These are phyloP conservation scores for Phytophthora colocasiae DNA, from an alignment of 352 stramenopile species.

Conservation along the genomic window DNA sequence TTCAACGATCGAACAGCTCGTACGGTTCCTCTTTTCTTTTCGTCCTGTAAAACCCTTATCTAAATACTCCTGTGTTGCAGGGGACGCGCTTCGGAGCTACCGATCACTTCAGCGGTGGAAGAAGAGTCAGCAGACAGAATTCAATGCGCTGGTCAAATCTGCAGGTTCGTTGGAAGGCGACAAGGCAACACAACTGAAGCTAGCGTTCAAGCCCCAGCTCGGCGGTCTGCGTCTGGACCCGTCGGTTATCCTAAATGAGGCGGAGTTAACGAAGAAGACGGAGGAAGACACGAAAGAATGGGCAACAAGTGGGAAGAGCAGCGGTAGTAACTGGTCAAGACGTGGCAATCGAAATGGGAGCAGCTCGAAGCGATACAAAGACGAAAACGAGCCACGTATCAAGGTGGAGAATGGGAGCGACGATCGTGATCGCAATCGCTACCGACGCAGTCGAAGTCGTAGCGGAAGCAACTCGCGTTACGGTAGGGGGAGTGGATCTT, in stretches of 20 bases:
- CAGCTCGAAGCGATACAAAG: slow-evolving; percentile 24
- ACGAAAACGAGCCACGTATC: slow-evolving; percentile 37
- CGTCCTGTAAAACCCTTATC: not conserved
- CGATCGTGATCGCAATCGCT: slow-evolving; percentile 28
- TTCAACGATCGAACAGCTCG: slow-evolving; percentile 76
- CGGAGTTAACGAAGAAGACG: slow-evolving; percentile 74
- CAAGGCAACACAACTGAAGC: slow-evolving; percentile 44
- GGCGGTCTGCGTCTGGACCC: slow-evolving; percentile 73
- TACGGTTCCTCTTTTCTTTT: slow-evolving; percentile 30
- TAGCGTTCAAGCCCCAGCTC: slow-evolving; percentile 62
- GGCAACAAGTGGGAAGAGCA: slow-evolving; percentile 35
- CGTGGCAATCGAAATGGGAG: slow-evolving; percentile 21
- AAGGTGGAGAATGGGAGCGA: slow-evolving; percentile 39
- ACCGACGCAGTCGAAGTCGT: slow-evolving; percentile 34
- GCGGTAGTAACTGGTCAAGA: slow-evolving; percentile 16
- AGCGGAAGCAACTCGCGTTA: slow-evolving; percentile 23
- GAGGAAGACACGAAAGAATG: slow-evolving; percentile 70
- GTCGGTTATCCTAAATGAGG: slow-evolving; percentile 57
- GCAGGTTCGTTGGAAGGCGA: slow-evolving; percentile 32
- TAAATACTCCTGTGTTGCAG: slow-evolving; percentile 29
- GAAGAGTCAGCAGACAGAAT: slow-evolving; percentile 62
- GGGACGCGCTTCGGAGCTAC: slow-evolving; percentile 71
- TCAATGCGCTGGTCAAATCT: slow-evolving; percentile 58
- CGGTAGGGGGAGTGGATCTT: slow-evolving; percentile 12
- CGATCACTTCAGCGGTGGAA: slow-evolving; percentile 73